Conservation (phyloP, 2,329 filamentous ascomycete species). For the Sclerotinia glacialis region DNA sequence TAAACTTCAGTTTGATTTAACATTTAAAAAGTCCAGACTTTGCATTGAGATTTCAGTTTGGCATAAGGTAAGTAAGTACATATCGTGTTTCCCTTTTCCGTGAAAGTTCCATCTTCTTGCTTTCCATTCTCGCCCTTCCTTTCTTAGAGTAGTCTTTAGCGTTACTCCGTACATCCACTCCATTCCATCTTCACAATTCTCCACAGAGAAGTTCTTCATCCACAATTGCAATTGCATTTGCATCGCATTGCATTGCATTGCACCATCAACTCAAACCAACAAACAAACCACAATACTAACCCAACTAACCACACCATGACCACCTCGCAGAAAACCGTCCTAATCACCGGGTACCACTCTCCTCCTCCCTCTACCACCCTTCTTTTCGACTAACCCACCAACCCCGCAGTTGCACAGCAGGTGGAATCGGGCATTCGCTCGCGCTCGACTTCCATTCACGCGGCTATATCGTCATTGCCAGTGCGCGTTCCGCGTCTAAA, state of each 20-base stretch:
- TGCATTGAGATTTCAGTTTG: neutral
- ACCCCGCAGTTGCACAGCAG: slow-evolving; percentile 32
- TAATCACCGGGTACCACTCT: slow-evolving; percentile 9
- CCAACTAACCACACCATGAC: neutral
- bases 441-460: slow-evolving; percentile 42
- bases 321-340: neutral
- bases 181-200: neutral
- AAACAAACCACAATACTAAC: neutral
- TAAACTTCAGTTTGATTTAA: neutral
- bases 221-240: neutral
- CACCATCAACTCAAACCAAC: neutral
- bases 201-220: neutral
- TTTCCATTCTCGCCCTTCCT: neutral
- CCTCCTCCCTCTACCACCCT: neutral
- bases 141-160: neutral
- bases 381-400: neutral
- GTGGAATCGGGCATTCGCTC: slow-evolving; percentile 45
- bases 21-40: neutral
- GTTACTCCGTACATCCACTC: neutral
- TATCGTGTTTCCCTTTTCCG: neutral
- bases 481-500: slow-evolving; percentile 41
- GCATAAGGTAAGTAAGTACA: neutral
- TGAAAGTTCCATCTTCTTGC: neutral
- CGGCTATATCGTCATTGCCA: slow-evolving; percentile 44
- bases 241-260: neutral